These are phyloP conservation scores for Nasturtium officinale DNA, from an alignment of 345 rosid species.

Conservation along the genomic window DNA sequence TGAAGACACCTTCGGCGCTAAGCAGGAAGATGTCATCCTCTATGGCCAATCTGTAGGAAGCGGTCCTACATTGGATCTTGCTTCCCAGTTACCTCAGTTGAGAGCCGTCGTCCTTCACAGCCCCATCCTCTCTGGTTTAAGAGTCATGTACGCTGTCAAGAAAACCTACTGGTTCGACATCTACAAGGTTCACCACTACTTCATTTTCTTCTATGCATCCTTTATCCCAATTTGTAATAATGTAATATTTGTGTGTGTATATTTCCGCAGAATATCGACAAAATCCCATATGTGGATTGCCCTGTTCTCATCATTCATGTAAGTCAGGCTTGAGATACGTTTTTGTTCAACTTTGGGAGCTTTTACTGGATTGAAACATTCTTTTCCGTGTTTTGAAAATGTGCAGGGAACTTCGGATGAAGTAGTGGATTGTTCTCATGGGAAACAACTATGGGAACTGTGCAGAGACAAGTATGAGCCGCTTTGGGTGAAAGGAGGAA, in stretches of 20 bases:
- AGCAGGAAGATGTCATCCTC: slow-evolving; percentile 88
- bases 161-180: slow-evolving; percentile 98
- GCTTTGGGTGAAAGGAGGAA: slow-evolving; percentile 93
- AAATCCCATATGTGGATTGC: slow-evolving; percentile 88
- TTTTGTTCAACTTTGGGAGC: not conserved
- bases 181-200: slow-evolving; percentile 64
- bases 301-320: slow-evolving; percentile 93
- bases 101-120: slow-evolving; percentile 91
- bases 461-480: slow-evolving; percentile 95
- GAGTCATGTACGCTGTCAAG: slow-evolving; percentile 97
- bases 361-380: not conserved
- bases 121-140: slow-evolving; percentile 91
- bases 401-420: slow-evolving; percentile 91
- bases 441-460: slow-evolving; percentile 94
- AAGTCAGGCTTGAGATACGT: slow-evolving; percentile 42
- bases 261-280: slow-evolving; percentile 81
- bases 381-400: not conserved
- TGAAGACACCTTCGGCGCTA: slow-evolving; percentile 78
- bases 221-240: not conserved
- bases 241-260: not conserved
- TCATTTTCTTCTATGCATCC: not conserved
- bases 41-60: slow-evolving; percentile 98
- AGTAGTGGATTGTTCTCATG: slow-evolving; percentile 91
- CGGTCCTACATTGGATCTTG: slow-evolving; percentile 94
- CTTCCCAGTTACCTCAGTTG: slow-evolving; percentile 67